phyloP scores from a whole-genome alignment of 192 early-diverging fungal genomes.

The Coemansia sp. region DNA sequence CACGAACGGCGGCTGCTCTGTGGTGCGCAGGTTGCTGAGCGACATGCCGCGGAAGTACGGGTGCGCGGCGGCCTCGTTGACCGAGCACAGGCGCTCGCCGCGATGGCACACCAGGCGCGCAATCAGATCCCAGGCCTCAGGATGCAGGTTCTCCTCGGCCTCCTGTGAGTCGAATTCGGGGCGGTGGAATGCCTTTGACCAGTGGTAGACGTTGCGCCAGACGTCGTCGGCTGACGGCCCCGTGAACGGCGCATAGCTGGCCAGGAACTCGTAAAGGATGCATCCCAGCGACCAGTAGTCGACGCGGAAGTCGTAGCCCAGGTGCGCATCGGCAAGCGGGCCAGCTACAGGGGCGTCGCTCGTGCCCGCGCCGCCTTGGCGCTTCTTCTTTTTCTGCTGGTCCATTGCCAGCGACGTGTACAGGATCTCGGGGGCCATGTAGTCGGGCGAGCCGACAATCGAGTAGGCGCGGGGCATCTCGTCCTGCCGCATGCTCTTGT shows the following conservation, averaged over 20 bases:
- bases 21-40: conserved; percentile 57
- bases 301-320: conserved; percentile 66
- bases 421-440: conserved; percentile 91
- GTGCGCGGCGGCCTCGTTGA: conserved; percentile 59
- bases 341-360: conserved; percentile 5
- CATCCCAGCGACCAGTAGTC: conserved; percentile 77
- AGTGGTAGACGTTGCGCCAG: conserved; percentile 86
- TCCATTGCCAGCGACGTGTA: conserved; percentile 52
- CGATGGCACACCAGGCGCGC: conserved; percentile 57
- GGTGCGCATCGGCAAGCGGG: conserved; percentile 66
- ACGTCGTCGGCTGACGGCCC: conserved; percentile 65
- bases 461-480: conserved; percentile 68
- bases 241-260: conserved; percentile 74
- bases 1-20: conserved; percentile 70
- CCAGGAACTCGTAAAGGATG: conserved; percentile 74
- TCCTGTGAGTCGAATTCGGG: conserved; percentile 76
- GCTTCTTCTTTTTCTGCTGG: conserved; percentile 38
- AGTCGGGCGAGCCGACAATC: conserved; percentile 86
- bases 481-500: conserved; percentile 52
- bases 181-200: conserved; percentile 70
- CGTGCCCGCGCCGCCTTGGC: conserved; percentile 9
- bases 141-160: conserved; percentile 72
- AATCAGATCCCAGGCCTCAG: conserved; percentile 77
- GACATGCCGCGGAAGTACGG: conserved; percentile 61
- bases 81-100: conserved; percentile 49